Conservation (phyloP, 352 stramenopile genomes). For the Phytophthora hibernalis region DNA sequence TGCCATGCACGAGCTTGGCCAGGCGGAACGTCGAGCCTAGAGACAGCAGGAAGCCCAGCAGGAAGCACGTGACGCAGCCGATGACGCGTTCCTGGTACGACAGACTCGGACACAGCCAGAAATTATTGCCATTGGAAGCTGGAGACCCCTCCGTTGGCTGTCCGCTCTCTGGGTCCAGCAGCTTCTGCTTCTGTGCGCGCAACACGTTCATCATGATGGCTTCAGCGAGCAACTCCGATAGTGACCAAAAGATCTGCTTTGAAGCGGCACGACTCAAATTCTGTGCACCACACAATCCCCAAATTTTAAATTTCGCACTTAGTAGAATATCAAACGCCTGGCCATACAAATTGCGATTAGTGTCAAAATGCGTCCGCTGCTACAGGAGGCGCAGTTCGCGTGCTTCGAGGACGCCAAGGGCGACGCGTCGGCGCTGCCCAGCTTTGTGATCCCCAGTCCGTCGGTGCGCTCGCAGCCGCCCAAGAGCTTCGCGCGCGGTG, state of each 20-base stretch:
- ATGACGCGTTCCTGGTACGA: constrained; percentile 89
- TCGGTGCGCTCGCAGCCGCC: constrained; percentile 44
- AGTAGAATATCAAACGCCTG: not conserved
- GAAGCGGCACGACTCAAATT: not conserved
- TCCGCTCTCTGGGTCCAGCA: constrained; percentile 73
- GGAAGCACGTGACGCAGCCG: constrained; percentile 82
- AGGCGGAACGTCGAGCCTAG: constrained; percentile 85
- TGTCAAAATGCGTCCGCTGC: constrained; percentile 42
- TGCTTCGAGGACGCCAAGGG: constrained; percentile 73
- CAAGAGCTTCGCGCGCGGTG: constrained; percentile 68
- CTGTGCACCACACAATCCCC: no score
- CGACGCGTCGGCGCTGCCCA: constrained; percentile 26
- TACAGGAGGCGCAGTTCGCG: constrained; percentile 77
- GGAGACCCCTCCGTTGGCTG: constrained; percentile 43
- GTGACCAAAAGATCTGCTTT: constrained; percentile 1
- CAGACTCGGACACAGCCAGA: constrained; percentile 69
- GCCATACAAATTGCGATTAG: constrained; percentile 22
- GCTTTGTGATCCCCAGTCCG: constrained; percentile 46
- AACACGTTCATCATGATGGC: constrained; percentile 68
- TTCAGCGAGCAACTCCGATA: constrained; percentile 3
- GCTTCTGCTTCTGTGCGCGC: constrained; percentile 77
- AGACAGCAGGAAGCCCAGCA: constrained; percentile 83
- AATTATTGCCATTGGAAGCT: constrained; percentile 35
- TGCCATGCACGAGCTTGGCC: constrained; percentile 75
- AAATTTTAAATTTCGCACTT: constrained; percentile 7